These are phyloP conservation scores for Clarireedia paspali DNA, from an alignment of 2,329 filamentous ascomycete genomes.

Conservation along the genomic window DNA sequence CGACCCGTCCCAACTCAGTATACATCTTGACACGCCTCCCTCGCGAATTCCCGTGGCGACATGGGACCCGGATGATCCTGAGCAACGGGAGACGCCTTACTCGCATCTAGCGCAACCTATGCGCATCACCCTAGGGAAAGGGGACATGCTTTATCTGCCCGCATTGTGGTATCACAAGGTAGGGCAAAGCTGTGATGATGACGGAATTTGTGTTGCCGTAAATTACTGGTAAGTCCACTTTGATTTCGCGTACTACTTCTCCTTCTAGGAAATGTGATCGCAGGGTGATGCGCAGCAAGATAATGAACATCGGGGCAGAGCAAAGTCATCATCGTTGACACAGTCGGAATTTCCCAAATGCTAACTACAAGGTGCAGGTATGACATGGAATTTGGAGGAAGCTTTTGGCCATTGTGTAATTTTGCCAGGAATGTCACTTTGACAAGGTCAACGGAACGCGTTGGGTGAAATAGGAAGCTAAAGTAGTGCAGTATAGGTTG, in stretches of 20 bases:
- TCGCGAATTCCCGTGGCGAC: slow-evolving; percentile 55
- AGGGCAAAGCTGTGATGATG: slow-evolving; percentile 57
- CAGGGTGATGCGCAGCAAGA: too few species aligned
- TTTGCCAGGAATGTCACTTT: slow-evolving; percentile 21
- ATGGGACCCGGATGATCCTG: slow-evolving; percentile 55
- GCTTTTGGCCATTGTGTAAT: slow-evolving; percentile 48
- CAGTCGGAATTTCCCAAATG: neutral
- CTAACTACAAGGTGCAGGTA: slow-evolving; percentile 44
- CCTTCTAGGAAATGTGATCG: too few species aligned
- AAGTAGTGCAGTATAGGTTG: neutral
- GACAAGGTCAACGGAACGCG: neutral
- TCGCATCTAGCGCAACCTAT: slow-evolving; percentile 53
- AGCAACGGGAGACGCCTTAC: slow-evolving; percentile 42
- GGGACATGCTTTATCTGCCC: slow-evolving; percentile 77
- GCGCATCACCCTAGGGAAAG: slow-evolving; percentile 59
- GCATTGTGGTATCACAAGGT: slow-evolving; percentile 85
- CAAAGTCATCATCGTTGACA: too few species aligned
- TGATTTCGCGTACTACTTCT: neutral
- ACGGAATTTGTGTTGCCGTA: slow-evolving; percentile 68
- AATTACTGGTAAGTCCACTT: slow-evolving; percentile 62
- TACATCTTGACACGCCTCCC: neutral
- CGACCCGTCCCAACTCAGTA: neutral
- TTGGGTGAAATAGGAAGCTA: neutral
- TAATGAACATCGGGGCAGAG: neutral
- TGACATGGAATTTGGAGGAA: slow-evolving; percentile 68